A percentile compares a stretch with the other conserved stretches of the same genome.
Conservation (phyloP, 2,329 filamentous ascomycete genomes). For the Colletotrichum nymphaeae region DNA sequence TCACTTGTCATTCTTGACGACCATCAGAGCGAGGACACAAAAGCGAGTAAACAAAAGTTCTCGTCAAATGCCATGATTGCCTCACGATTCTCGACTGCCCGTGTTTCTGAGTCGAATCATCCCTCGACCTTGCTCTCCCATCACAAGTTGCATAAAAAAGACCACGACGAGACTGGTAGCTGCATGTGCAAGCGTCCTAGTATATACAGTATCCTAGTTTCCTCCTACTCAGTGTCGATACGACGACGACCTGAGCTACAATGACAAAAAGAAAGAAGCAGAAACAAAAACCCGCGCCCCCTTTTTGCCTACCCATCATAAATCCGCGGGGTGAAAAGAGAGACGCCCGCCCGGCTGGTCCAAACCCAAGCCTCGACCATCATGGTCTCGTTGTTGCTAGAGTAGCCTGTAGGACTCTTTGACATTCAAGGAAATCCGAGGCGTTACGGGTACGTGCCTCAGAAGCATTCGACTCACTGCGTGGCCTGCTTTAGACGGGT, state of each 20-base stretch:
- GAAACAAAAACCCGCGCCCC: constrained; percentile 4
- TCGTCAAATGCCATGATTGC: neutral
- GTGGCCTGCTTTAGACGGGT: neutral
- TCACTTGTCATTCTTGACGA: too few relatives aligned
- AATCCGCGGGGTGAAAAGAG: constrained; percentile 14
- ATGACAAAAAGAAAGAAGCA: neutral
- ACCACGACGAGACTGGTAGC: neutral
- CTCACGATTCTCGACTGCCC: neutral
- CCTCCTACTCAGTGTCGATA: neutral
- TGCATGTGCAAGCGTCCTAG: constrained; percentile 7
- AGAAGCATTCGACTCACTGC: neutral
- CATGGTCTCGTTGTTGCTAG: constrained; percentile 1
- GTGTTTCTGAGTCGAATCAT: too few relatives aligned
- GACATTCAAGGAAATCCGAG: neutral
- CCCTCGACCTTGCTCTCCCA: neutral
- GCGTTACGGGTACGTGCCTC: neutral
- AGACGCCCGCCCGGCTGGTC: constrained; percentile 16
- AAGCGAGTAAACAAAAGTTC: neutral
- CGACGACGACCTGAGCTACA: neutral
- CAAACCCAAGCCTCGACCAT: constrained; percentile 3
- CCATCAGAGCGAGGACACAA: neutral
- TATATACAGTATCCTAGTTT: constrained; percentile 8
- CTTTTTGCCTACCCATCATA: constrained; percentile 28
- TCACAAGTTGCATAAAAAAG: neutral
- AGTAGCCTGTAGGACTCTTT: constrained; percentile 1